These are phyloP conservation scores for Aspergillus hancockii DNA, from an alignment of 495 filamentous ascomycete genomes.

Conservation along the genomic window DNA sequence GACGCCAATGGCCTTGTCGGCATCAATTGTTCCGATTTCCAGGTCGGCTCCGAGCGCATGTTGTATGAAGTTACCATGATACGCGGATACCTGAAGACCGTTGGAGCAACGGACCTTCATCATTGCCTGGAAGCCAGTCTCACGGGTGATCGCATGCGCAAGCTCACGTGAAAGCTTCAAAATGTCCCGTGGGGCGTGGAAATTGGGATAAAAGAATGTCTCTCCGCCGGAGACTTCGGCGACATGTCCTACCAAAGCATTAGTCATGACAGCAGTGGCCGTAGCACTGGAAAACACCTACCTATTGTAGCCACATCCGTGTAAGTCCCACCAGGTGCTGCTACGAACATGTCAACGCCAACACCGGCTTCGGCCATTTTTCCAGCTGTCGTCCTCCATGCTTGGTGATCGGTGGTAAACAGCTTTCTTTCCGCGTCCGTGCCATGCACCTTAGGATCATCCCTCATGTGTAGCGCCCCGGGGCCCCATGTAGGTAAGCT, in stretches of 20 bases:
- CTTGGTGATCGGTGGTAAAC: conserved; percentile 84
- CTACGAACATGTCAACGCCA: conserved; percentile 92
- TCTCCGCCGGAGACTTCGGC: conserved; percentile 77
- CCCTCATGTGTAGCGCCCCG: conserved; percentile 76
- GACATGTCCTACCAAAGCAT: conserved; percentile 36
- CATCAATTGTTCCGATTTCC: conserved; percentile 89
- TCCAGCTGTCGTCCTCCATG: conserved; percentile 77
- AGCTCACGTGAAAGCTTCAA: conserved; percentile 84
- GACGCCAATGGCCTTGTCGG: conserved; percentile 89
- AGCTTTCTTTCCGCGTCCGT: conserved; percentile 92
- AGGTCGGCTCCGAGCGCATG: conserved; percentile 93
- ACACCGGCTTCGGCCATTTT: conserved; percentile 88
- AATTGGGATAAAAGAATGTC: conserved; percentile 94
- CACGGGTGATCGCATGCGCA: conserved; percentile 81
- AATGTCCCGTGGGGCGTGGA: conserved; percentile 80
- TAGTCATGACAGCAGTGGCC: conserved; percentile 11
- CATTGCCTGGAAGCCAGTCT: conserved; percentile 93
- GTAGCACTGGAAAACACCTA: conserved; percentile 41
- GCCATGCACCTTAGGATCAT: conserved; percentile 82
- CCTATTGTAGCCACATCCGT: conserved; percentile 94
- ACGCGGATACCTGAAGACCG: conserved; percentile 88
- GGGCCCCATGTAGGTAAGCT: conserved; percentile 90
- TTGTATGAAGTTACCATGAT: conserved; percentile 95
- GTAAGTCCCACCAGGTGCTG: conserved; percentile 84
- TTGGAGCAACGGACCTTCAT: conserved; percentile 99